phyloP scores from a whole-genome alignment of 805 yeast species.

The Myxozyma sirexii region DNA sequence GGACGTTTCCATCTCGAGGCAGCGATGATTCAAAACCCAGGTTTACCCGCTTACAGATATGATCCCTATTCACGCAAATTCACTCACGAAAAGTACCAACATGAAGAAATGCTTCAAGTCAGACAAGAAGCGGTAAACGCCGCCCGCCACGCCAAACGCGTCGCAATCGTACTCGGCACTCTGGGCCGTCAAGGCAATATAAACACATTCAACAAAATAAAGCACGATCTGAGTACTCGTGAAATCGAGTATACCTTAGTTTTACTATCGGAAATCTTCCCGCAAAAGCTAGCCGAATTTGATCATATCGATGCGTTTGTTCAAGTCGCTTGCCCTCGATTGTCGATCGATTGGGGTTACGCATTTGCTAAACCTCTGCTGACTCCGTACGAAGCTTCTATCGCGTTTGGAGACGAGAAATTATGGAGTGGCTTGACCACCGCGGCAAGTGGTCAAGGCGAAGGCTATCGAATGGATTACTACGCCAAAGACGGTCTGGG shows the following conservation, averaged over 20 bases:
- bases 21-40: constrained; percentile 96
- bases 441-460: constrained; percentile 13
- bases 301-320: constrained; percentile 93
- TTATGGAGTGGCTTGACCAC: constrained; percentile 55
- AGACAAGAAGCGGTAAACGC: constrained; percentile 70
- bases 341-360: constrained; percentile 98
- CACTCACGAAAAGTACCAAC: constrained; percentile 86
- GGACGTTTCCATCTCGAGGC: constrained; percentile 95
- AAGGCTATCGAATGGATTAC: constrained; percentile 93
- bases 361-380: constrained; percentile 89
- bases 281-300: constrained; percentile 87
- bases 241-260: constrained; percentile 79
- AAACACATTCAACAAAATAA: constrained; percentile 68
- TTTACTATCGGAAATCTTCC: constrained; percentile 88
- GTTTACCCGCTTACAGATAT: constrained; percentile 86
- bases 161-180: constrained; percentile 89
- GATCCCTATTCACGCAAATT: constrained; percentile 94
- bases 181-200: constrained; percentile 94
- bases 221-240: constrained; percentile 51
- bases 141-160: constrained; percentile 55
- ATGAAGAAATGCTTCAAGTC: constrained; percentile 73
- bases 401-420: constrained; percentile 71
- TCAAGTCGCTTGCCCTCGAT: constrained; percentile 95
- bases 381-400: constrained; percentile 97
- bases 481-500: constrained; percentile 73